These are phyloP conservation scores for Trichothecium sympodiale DNA, from an alignment of 2,329 filamentous ascomycete species.

Conservation along the genomic window DNA sequence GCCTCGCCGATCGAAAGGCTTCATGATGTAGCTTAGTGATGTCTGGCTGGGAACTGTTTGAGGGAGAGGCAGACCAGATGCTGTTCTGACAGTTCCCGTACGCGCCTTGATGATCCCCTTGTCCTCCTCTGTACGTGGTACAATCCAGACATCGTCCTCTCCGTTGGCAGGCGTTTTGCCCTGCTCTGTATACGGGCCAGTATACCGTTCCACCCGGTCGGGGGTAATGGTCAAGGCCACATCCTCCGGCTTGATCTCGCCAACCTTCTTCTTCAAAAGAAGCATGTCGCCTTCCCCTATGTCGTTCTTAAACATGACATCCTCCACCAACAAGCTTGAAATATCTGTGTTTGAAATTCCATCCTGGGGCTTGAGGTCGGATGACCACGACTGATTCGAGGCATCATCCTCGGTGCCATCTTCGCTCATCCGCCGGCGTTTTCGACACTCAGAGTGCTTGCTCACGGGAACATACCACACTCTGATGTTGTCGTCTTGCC, in stretches of 20 bases:
- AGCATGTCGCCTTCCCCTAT: constrained; percentile 10
- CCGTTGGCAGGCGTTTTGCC: too few species aligned
- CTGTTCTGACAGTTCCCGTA: too few species aligned
- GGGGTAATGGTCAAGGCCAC: constrained; percentile 2
- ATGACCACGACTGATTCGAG: neutral
- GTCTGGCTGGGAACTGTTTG: constrained; percentile 52
- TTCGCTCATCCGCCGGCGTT: constrained; percentile 17
- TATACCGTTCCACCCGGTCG: neutral
- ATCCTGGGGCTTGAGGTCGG: constrained; percentile 3
- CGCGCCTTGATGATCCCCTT: too few species aligned
- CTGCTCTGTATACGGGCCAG: too few species aligned
- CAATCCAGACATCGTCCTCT: too few species aligned
- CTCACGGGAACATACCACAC: constrained; percentile 67
- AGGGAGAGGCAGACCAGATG: constrained; percentile 40
- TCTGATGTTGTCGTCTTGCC: constrained; percentile 63
- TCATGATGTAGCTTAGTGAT: constrained; percentile 79
- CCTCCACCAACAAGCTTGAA: constrained; percentile 19
- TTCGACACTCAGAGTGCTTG: constrained; percentile 20
- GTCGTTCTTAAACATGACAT: constrained; percentile 22
- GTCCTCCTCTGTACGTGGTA: too few species aligned
- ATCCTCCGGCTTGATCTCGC: constrained; percentile 5
- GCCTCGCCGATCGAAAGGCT: constrained; percentile 64
- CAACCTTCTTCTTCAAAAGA: constrained; percentile 3
- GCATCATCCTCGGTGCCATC: constrained; percentile 5
- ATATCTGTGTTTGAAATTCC: constrained; percentile 17